Conservation (phyloP, 257 asterid genomes). For the Capsicum rhomboideum region DNA sequence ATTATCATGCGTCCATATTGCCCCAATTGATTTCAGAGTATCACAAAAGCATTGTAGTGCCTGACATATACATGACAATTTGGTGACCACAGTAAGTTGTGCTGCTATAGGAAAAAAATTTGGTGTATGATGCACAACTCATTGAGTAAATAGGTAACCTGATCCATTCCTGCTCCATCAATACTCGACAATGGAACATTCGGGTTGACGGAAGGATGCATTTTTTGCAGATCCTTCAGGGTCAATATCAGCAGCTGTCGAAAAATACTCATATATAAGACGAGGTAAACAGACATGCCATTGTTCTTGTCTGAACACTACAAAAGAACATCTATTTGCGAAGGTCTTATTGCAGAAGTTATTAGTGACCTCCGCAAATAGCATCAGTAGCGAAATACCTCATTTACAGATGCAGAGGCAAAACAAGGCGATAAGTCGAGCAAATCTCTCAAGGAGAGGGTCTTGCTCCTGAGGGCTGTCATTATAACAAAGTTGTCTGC, state of each 20-base stretch:
- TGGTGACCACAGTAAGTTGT: not conserved
- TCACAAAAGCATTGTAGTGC: slow-evolving; percentile 49
- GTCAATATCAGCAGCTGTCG: slow-evolving; percentile 65
- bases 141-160: slow-evolving; percentile 32
- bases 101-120: not conserved
- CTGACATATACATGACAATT: slow-evolving; percentile 23
- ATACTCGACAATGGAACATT: slow-evolving; percentile 21
- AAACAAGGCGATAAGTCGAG: slow-evolving; percentile 70
- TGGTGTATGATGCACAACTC: not conserved
- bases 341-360: not conserved
- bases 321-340: not conserved
- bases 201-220: slow-evolving; percentile 34
- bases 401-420: slow-evolving; percentile 46
- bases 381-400: slow-evolving; percentile 30
- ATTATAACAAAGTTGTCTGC: slow-evolving; percentile 38
- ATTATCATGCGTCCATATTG: slow-evolving; percentile 52
- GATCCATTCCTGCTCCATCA: slow-evolving; percentile 36
- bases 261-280: not conserved
- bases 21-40: slow-evolving; percentile 58
- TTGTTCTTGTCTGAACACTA: not conserved
- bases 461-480: slow-evolving; percentile 51
- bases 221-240: slow-evolving; percentile 41
- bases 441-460: slow-evolving; percentile 60
- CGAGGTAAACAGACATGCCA: not conserved
- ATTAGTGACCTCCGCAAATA: not conserved